Conservation (phyloP, 73 alveolate species). For the Symbiodinium pilosum region DNA sequence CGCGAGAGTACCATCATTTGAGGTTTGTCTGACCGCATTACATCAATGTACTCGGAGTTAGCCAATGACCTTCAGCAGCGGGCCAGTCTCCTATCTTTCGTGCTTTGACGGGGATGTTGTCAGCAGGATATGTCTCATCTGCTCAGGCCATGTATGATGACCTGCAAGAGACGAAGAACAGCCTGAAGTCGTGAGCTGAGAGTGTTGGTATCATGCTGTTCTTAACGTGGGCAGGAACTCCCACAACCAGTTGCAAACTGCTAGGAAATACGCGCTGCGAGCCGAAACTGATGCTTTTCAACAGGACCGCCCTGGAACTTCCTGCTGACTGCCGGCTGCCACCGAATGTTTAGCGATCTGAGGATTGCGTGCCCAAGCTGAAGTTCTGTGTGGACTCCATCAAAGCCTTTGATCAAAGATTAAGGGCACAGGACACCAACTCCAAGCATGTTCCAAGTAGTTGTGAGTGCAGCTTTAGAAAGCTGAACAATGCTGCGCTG, state of each 20-base stretch:
- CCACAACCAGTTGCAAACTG: background rate
- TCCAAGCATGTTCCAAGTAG: background rate
- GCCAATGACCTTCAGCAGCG: conserved; percentile 76
- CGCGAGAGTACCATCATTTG: background rate
- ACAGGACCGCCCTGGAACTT: background rate
- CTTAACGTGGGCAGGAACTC: background rate
- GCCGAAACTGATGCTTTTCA: conserved; percentile 82
- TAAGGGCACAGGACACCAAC: conserved; percentile 52
- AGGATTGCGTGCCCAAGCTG: conserved; percentile 94
- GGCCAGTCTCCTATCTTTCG: background rate
- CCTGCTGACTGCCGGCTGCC: background rate
- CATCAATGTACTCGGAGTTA: conserved; percentile 86
- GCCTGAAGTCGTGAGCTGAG: conserved; percentile 23
- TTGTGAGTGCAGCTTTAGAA: background rate
- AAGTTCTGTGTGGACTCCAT: conserved; percentile 92
- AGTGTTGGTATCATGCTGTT: background rate
- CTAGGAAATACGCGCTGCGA: conserved; percentile 81
- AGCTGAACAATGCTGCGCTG: background rate
- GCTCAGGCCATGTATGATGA: conserved; percentile 87
- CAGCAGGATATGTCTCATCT: background rate
- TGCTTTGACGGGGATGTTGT: background rate
- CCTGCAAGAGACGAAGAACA: conserved; percentile 94
- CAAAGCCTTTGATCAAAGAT: conserved; percentile 69
- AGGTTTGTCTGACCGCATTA: conserved; percentile 80
- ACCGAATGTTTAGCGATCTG: background rate